phyloP scores from a whole-genome alignment of 768 basidiomycete species.

The Trametes villosa region DNA sequence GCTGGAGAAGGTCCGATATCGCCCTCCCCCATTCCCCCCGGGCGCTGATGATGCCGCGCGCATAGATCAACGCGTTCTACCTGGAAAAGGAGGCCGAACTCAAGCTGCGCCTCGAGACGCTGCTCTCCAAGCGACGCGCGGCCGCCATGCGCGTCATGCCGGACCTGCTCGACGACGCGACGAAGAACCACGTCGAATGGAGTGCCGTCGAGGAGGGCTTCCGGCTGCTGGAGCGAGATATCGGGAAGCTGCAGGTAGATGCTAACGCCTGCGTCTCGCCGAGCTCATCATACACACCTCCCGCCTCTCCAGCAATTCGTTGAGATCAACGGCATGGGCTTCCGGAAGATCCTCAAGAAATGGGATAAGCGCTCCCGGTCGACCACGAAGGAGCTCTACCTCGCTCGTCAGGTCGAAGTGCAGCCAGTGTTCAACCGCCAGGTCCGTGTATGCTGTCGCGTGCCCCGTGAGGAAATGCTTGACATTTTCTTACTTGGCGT shows the following conservation, averaged over 20 bases:
- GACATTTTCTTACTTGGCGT: constrained; percentile 11
- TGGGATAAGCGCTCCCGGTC: constrained; percentile 97
- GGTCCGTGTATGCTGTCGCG: constrained; percentile 46
- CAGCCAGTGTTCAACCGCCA: constrained; percentile 98
- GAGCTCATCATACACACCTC: constrained; percentile 14
- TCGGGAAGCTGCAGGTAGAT: constrained; percentile 89
- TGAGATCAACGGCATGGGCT: constrained; percentile 96
- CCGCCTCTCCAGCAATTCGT: constrained; percentile 77
- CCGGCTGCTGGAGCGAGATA: constrained; percentile 88
- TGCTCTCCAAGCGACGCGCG: constrained; percentile 91
- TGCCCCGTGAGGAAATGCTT: not conserved
- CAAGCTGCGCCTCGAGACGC: constrained; percentile 86
- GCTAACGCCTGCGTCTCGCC: constrained; percentile 18
- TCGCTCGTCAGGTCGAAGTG: constrained; percentile 96
- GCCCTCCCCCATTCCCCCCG: constrained; percentile 7
- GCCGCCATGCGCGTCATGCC: constrained; percentile 73
- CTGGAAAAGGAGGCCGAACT: constrained; percentile 96
- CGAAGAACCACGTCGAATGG: constrained; percentile 84
- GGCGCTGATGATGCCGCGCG: not conserved
- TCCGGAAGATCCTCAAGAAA: constrained; percentile 97
- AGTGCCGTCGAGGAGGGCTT: constrained; percentile 96
- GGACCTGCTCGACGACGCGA: constrained; percentile 63
- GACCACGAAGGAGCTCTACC: constrained; percentile 94
- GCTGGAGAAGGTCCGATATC: constrained; percentile 75
- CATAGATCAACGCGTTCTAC: constrained; percentile 96